Evolutionary conservation across 331 rosid species (phyloP).

Genomic region (Spiraea crenata): DNA sequence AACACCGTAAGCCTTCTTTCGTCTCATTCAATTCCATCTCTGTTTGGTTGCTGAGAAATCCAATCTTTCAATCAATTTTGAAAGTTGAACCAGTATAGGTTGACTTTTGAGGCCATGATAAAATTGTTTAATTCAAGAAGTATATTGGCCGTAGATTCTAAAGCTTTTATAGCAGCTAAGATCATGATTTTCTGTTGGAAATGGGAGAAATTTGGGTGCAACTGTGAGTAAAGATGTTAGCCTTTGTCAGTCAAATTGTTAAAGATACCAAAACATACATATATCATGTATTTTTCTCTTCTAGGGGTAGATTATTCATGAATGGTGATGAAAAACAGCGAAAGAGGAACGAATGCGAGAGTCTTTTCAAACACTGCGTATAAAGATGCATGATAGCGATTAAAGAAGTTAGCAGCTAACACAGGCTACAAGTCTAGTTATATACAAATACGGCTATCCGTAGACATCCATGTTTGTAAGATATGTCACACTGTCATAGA

Average conservation of each 20-base stretch:
- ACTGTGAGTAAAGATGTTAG: neutral
- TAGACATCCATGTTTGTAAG: neutral
- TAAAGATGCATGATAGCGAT: neutral
- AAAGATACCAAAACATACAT: neutral
- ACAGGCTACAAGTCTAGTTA: neutral
- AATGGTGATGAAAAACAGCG: too few relatives aligned
- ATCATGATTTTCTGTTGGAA: neutral
- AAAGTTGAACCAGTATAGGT: too few relatives aligned
- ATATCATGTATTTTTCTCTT: neutral
- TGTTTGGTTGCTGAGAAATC: neutral
- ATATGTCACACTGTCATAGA: neutral
- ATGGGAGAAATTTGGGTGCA: neutral
- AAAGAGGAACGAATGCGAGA: too few relatives aligned
- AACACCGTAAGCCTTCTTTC: conserved; percentile 55
- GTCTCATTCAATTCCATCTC: neutral
- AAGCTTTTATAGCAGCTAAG: neutral
- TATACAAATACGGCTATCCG: too few relatives aligned
- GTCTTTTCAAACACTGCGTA: too few relatives aligned
- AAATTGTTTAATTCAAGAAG: neutral
- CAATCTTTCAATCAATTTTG: neutral
- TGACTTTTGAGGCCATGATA: too few relatives aligned
- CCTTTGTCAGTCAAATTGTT: neutral
- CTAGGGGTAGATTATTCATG: too few relatives aligned
- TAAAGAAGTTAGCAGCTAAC: neutral
- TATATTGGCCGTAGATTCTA: neutral